Evolutionary conservation across 805 yeast genomes (phyloP).

Genomic region (Kodamaea jinghongensis): DNA sequence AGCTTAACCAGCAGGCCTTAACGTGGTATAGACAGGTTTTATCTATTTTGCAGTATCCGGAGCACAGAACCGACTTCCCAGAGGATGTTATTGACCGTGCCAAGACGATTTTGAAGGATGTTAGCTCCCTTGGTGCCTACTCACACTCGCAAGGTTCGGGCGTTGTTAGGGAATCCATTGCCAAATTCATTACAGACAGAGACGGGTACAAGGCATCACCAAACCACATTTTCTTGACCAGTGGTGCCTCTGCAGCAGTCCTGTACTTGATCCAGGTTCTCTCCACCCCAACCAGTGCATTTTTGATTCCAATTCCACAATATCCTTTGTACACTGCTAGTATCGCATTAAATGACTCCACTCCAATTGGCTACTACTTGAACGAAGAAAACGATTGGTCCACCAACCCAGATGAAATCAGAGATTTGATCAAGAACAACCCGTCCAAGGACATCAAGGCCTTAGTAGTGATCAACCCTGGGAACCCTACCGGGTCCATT

Average conservation of each 20-base stretch:
- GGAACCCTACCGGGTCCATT: slow-evolving; percentile 96
- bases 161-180: slow-evolving; percentile 71
- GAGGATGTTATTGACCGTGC: slow-evolving; percentile 77
- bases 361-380: slow-evolving; percentile 81
- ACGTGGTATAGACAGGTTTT: slow-evolving; percentile 94
- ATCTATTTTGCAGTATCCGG: slow-evolving; percentile 83
- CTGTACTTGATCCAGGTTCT: slow-evolving; percentile 69
- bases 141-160: slow-evolving; percentile 89
- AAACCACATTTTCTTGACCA: slow-evolving; percentile 76
- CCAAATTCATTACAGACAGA: slow-evolving; percentile 72
- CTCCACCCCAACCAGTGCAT: slow-evolving; percentile 65
- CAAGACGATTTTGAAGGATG: slow-evolving; percentile 48
- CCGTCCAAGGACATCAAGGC: slow-evolving; percentile 57
- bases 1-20: slow-evolving; percentile 87
- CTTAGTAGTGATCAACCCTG: slow-evolving; percentile 93
- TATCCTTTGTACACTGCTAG: slow-evolving; percentile 97
- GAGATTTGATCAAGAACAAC: slow-evolving; percentile 49
- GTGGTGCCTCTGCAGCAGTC: slow-evolving; percentile 97
- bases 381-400: slow-evolving; percentile 85
- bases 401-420: slow-evolving; percentile 66
- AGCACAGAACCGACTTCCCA: slow-evolving; percentile 44
- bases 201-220: slow-evolving; percentile 69
- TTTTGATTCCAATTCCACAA: slow-evolving; percentile 94
- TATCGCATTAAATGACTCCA: slow-evolving; percentile 76
- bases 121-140: slow-evolving; percentile 92